Conservation (phyloP, 768 basidiomycete genomes). For the Dacryopinax primogenitus region DNA sequence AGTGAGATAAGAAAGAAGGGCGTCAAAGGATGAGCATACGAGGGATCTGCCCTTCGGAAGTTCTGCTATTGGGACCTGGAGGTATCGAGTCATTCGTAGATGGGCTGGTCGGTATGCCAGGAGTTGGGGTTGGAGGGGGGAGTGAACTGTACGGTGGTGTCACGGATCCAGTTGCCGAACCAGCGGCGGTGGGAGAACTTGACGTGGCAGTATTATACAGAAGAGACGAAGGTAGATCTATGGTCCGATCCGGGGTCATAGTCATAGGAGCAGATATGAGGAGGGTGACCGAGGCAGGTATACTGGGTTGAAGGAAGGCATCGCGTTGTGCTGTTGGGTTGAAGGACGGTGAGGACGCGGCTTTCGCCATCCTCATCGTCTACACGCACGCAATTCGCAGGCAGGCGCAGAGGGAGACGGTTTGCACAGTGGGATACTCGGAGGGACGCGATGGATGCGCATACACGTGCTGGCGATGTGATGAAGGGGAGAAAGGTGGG, state of each 20-base stretch:
- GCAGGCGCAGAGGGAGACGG: neutral
- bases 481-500: neutral
- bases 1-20: neutral
- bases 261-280: neutral
- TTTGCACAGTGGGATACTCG: neutral
- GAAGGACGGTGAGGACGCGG: neutral
- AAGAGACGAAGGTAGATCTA: neutral
- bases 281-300: neutral
- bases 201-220: neutral
- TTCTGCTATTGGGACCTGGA: neutral
- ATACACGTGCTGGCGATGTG: neutral
- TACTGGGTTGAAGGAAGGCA: neutral
- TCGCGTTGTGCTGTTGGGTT: neutral
- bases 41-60: neutral
- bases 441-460: neutral
- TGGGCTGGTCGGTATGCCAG: neutral
- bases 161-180: neutral
- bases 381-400: neutral
- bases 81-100: neutral
- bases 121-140: neutral
- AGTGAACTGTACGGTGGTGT: neutral
- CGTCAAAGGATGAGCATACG: neutral
- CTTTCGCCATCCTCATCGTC: neutral
- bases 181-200: neutral
- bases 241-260: neutral